Base-by-base conservation (phyloP, 108 stramenopile genomes). In the Fistulifera solaris region DNA sequence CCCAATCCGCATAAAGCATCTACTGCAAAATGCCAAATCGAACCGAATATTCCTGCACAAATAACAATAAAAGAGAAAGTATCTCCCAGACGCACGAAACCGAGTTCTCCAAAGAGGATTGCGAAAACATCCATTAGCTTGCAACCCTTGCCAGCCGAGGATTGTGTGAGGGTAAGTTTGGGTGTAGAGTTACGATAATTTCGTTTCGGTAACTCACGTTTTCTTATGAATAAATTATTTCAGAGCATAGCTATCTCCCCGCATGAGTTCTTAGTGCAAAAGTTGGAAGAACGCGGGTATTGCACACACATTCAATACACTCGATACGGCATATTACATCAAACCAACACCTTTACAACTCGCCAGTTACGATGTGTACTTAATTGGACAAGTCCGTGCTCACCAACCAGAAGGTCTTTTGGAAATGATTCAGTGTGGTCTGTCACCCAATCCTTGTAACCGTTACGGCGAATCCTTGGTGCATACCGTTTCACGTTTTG, bases 401-500 rank as follows among this genome's bases (percentile, higher is more conserved):
- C 69, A 73, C 51, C 67, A 88, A 59, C 50, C 54, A 19, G 59
- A 27, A 19, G 31, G 40, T 21, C 64, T 83, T 2, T 47, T 38
- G 26, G 27, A 39, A 23, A 63, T 87, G 57, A 55, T 81, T 27
- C 50, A 62, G 23, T 25, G 51, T 22, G 86, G 86, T 2, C 11
- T 45, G 19, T 59, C 65, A 27, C 82, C 82, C 56, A 78, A 83
- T 54, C 81, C 86, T 4, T 88, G 86, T 64, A 91, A 91, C 52
- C 65, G 63, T 27, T 83, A 75, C 51, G 81, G 80, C 0, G 85
- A 87, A 52, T 81, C 79, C n/a, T 56, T 83, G 16, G 54, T 87
- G 40, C 85, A 83, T 58, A 71, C 72, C 59, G 74, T 70, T 17
- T 80, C 81, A 47, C 77, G 85, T 21, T 67, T 77, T 15, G 81